Conservation (phyloP, 306 rosid genomes). For the Medicago lupulina region DNA sequence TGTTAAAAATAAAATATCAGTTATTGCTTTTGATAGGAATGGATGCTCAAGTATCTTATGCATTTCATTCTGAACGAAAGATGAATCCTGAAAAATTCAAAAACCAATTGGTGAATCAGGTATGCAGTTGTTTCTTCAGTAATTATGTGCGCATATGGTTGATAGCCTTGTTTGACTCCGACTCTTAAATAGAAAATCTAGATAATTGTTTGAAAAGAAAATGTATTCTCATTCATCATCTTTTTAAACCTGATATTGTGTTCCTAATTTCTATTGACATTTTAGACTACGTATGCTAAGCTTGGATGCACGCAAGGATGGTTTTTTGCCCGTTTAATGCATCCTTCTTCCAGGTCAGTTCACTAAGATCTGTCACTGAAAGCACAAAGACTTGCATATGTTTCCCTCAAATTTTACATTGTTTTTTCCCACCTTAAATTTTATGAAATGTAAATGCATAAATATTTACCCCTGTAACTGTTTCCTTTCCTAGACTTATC, state of each 20-base stretch:
- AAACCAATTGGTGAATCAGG: constrained; percentile 89
- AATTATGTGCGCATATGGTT: neutral
- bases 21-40: constrained; percentile 61
- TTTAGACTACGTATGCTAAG: constrained; percentile 85
- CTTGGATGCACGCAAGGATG: constrained; percentile 91
- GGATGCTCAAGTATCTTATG: constrained; percentile 99
- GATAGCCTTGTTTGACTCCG: constrained; percentile 19
- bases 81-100: constrained; percentile 90
- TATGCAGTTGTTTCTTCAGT: constrained; percentile 38
- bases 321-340: constrained; percentile 69
- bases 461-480: neutral
- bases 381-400: constrained; percentile 21
- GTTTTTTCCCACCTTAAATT: constrained; percentile 17
- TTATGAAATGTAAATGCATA: constrained; percentile 30
- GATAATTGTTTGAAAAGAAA: constrained; percentile 16
- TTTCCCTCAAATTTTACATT: constrained; percentile 6
- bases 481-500: no score
- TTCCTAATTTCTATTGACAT: constrained; percentile 27
- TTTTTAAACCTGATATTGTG: constrained; percentile 1
- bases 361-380: constrained; percentile 23
- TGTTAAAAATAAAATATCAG: constrained; percentile 1
- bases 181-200: constrained; percentile 29
- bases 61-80: constrained; percentile 95
- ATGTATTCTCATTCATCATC: constrained; percentile 9
- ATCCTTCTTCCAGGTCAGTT: constrained; percentile 72